These are phyloP conservation scores for Pilatotrama ljubarskyi DNA, from an alignment of 768 basidiomycete genomes.

Conservation along the genomic window DNA sequence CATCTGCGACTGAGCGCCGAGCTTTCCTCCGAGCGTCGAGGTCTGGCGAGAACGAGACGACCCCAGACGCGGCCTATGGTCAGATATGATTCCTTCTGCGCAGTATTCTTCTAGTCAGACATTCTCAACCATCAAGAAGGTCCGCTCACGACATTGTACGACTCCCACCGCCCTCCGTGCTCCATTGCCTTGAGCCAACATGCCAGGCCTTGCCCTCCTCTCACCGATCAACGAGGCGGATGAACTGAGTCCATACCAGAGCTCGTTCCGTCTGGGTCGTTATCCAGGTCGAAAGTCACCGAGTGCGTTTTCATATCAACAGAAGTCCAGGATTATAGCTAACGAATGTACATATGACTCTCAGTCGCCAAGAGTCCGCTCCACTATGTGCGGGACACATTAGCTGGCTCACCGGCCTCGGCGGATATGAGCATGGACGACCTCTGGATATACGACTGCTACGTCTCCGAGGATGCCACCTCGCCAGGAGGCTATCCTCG, in stretches of 20 bases:
- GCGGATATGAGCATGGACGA: conserved; percentile 16
- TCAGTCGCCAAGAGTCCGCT: conserved; percentile 2
- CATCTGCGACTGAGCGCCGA: neutral
- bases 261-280: conserved; percentile 5
- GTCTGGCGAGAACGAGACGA: neutral
- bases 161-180: neutral
- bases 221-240: conserved; percentile 17
- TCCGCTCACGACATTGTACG: neutral
- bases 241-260: conserved; percentile 16
- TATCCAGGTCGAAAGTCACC: conserved; percentile 10
- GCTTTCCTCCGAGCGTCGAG: neutral
- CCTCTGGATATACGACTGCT: conserved; percentile 22
- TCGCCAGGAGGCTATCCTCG: conserved; percentile 14
- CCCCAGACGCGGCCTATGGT: neutral
- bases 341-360: neutral
- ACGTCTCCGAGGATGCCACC: conserved; percentile 15
- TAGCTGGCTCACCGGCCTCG: neutral
- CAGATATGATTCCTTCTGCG: conserved; percentile 8
- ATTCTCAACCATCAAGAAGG: conserved; percentile 12
- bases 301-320: neutral
- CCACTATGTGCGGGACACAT: conserved; percentile 9
- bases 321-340: neutral
- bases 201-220: conserved; percentile 16
- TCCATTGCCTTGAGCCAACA: neutral
- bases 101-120: neutral